These are phyloP conservation scores for Claviceps sp. DNA, from an alignment of 2,329 filamentous ascomycete species.

Conservation along the genomic window DNA sequence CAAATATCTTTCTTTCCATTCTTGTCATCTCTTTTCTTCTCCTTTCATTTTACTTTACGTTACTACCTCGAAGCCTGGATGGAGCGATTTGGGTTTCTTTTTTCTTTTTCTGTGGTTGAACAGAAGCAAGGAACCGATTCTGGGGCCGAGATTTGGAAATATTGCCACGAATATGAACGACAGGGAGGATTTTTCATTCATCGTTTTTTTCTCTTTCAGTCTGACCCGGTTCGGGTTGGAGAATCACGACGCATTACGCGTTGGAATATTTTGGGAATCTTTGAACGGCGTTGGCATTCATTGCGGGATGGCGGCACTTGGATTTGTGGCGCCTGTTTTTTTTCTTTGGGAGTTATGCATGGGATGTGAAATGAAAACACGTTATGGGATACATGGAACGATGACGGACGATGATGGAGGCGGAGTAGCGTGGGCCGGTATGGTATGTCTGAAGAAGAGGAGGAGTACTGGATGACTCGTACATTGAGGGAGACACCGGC, in stretches of 20 bases:
- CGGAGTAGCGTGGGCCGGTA: too few species aligned
- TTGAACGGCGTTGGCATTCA: conserved; percentile 1
- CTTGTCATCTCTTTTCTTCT: neutral
- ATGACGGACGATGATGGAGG: neutral
- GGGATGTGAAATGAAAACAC: neutral
- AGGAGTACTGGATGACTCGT: too few species aligned
- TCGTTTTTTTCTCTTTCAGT: neutral
- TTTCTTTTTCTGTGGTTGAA: too few species aligned
- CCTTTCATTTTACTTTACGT: neutral
- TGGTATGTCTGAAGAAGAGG: neutral
- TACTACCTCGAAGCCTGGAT: neutral
- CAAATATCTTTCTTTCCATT: neutral
- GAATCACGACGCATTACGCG: neutral
- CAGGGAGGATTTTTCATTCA: neutral
- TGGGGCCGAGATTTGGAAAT: neutral
- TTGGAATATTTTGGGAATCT: neutral
- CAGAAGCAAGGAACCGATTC: too few species aligned
- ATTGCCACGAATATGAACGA: conserved; percentile 4
- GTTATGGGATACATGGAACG: neutral
- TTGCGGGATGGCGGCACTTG: neutral
- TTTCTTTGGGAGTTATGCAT: neutral
- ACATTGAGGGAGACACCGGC: too few species aligned
- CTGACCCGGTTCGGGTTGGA: neutral
- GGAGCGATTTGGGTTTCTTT: too few species aligned
- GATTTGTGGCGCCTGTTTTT: neutral